These are phyloP conservation scores for Lactarius tabidus DNA, from an alignment of 768 basidiomycete species.

Conservation along the genomic window DNA sequence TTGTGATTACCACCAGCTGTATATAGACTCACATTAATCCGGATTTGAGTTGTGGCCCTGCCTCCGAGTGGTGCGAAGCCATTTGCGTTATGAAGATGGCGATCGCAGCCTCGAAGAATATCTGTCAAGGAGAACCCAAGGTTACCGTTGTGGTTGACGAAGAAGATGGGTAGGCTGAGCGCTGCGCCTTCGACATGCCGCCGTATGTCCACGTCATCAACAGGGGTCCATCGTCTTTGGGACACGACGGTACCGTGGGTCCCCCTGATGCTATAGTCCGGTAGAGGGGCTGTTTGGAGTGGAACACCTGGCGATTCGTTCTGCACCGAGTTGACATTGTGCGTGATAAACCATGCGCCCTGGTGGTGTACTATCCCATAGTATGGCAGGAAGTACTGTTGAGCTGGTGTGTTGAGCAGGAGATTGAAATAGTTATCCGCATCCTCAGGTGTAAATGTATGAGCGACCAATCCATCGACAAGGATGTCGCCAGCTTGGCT, in stretches of 20 bases:
- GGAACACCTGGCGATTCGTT: not conserved
- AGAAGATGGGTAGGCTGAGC: slow-evolving; percentile 11
- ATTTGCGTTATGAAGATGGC: no score
- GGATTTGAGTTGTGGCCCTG: no score
- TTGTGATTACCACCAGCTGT: not conserved
- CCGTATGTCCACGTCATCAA: slow-evolving; percentile 4
- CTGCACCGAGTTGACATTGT: not conserved
- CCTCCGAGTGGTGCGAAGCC: no score
- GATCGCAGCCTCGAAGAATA: not conserved
- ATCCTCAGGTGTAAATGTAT: not conserved
- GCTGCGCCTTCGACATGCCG: not conserved
- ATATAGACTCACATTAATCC: no score
- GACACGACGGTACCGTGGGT: slow-evolving; percentile 6
- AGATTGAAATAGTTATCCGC: not conserved
- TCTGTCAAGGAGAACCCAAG: slow-evolving; percentile 4
- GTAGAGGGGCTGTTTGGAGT: not conserved
- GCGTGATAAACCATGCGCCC: slow-evolving; percentile 1
- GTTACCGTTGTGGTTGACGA: not conserved
- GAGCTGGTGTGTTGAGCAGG: slow-evolving; percentile 1
- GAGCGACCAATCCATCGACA: slow-evolving; percentile 1
- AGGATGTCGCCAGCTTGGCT: not conserved
- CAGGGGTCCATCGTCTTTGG: slow-evolving; percentile 12
- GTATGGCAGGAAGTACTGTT: not conserved
- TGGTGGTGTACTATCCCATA: not conserved
- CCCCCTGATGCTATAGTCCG: not conserved